These are phyloP conservation scores for Termitomyces sp. DNA, from an alignment of 768 basidiomycete species.

Conservation along the genomic window DNA sequence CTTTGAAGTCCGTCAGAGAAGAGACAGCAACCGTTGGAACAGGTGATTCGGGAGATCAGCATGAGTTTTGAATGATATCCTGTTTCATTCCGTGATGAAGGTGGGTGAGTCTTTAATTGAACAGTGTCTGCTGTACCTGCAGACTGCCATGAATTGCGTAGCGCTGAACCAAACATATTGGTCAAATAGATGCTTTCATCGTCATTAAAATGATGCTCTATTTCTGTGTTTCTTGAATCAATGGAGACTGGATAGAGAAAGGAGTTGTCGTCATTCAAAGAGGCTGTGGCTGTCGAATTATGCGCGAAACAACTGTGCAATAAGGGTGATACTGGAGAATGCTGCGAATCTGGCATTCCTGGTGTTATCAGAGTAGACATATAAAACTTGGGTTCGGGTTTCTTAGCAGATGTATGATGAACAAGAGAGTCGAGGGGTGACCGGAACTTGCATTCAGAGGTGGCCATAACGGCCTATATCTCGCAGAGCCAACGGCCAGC, in stretches of 20 bases:
- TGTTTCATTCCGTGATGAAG: not conserved
- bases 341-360: slow-evolving; percentile 8
- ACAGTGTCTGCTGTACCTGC: slow-evolving; percentile 11
- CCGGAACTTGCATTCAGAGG: slow-evolving; percentile 18
- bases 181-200: slow-evolving; percentile 38
- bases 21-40: slow-evolving; percentile 55
- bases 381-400: slow-evolving; percentile 15
- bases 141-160: slow-evolving; percentile 38
- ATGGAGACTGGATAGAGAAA: slow-evolving; percentile 24
- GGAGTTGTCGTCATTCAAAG: slow-evolving; percentile 30
- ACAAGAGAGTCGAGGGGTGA: slow-evolving; percentile 60
- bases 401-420: slow-evolving; percentile 45
- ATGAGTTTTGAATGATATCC: not conserved
- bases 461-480: not conserved
- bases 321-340: slow-evolving; percentile 28
- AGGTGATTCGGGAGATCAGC: slow-evolving; percentile 12
- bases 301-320: slow-evolving; percentile 43
- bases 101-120: not conserved
- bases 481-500: not conserved
- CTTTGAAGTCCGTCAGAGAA: slow-evolving; percentile 24
- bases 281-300: slow-evolving; percentile 34
- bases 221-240: slow-evolving; percentile 22
- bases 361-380: slow-evolving; percentile 6
- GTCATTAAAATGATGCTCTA: slow-evolving; percentile 29
- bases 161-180: slow-evolving; percentile 18